Evolutionary conservation across 352 stramenopile species (phyloP).

Genomic region (Saprolegnia diclina): DNA sequence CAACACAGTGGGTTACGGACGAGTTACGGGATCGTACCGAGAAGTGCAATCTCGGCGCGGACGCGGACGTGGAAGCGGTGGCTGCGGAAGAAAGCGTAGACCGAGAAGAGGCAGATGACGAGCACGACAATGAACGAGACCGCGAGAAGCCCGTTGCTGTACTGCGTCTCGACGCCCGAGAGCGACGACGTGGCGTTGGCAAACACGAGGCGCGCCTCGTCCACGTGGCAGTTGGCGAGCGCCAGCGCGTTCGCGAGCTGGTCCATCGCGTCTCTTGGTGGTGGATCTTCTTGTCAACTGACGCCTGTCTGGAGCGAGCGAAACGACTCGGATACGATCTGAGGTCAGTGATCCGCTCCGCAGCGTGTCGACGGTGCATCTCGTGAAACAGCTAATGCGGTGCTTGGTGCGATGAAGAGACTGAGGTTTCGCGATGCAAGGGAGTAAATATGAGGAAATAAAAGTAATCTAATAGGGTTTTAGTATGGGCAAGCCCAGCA

Average conservation of each 20-base stretch:
- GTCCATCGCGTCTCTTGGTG: conserved; percentile 16
- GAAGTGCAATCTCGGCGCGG: conserved; percentile 7
- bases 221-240: conserved; percentile 17
- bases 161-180: conserved; percentile 16
- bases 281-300: neutral
- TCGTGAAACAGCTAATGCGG: neutral
- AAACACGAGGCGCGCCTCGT: neutral
- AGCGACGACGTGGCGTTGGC: neutral
- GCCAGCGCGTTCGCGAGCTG: conserved; percentile 18
- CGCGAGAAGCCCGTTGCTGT: conserved; percentile 13
- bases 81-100: conserved; percentile 26
- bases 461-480: conserved; percentile 20
- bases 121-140: conserved; percentile 13
- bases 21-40: conserved; percentile 17
- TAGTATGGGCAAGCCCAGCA: neutral
- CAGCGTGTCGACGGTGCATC: neutral
- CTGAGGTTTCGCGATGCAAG: neutral
- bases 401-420: neutral
- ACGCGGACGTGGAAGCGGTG: conserved; percentile 22
- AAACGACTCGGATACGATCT: neutral
- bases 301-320: too few relatives aligned
- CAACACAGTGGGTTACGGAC: neutral
- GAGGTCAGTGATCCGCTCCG: neutral
- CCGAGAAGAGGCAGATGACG: conserved; percentile 15
- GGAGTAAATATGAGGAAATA: conserved; percentile 3